Evolutionary conservation across 176 grass and related monocot species (phyloP).

Genomic region (Poa pratensis): DNA sequence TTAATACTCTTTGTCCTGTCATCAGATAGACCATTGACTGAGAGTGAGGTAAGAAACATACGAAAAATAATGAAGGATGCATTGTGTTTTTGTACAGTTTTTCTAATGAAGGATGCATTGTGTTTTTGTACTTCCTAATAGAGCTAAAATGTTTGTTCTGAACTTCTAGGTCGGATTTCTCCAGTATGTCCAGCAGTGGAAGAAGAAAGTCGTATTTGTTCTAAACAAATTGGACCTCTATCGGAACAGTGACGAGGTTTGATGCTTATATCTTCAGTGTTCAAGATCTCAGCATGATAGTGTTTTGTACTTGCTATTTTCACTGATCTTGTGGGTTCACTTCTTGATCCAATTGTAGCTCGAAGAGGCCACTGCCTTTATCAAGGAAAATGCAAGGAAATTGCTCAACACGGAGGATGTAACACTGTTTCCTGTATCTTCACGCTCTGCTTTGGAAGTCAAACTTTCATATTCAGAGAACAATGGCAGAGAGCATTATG

Average conservation of each 20-base stretch:
- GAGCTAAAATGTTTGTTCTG: slow-evolving; percentile 22
- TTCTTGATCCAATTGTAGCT: slow-evolving; percentile 66
- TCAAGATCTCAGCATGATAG: slow-evolving; percentile 43
- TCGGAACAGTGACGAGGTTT: slow-evolving; percentile 76
- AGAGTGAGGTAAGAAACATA: slow-evolving; percentile 75
- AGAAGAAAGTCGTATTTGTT: slow-evolving; percentile 98
- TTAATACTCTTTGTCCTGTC: slow-evolving; percentile 92
- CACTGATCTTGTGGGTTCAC: slow-evolving; percentile 38
- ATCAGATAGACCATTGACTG: slow-evolving; percentile 86
- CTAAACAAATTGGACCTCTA: slow-evolving; percentile 97
- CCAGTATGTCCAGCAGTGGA: slow-evolving; percentile 91
- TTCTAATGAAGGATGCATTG: slow-evolving; percentile 5
- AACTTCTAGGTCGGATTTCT: slow-evolving; percentile 91
- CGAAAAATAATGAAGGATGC: slow-evolving; percentile 5
- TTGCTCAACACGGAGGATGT: slow-evolving; percentile 80
- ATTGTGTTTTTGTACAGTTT: slow-evolving; percentile 1
- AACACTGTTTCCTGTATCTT: slow-evolving; percentile 85
- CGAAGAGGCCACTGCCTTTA: slow-evolving; percentile 88
- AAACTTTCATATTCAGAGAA: slow-evolving; percentile 75
- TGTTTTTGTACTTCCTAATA: slow-evolving; percentile 23
- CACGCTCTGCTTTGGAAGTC: slow-evolving; percentile 84
- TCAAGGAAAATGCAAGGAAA: slow-evolving; percentile 79
- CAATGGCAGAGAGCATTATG: slow-evolving; percentile 39
- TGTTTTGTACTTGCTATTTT: slow-evolving; percentile 28
- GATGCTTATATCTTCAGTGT: slow-evolving; percentile 38